Percentiles rank a stretch among this genome's conserved stretches.
phyloP scores from a whole-genome alignment of 2,329 filamentous ascomycete genomes.

The Diaporthe vaccinii region DNA sequence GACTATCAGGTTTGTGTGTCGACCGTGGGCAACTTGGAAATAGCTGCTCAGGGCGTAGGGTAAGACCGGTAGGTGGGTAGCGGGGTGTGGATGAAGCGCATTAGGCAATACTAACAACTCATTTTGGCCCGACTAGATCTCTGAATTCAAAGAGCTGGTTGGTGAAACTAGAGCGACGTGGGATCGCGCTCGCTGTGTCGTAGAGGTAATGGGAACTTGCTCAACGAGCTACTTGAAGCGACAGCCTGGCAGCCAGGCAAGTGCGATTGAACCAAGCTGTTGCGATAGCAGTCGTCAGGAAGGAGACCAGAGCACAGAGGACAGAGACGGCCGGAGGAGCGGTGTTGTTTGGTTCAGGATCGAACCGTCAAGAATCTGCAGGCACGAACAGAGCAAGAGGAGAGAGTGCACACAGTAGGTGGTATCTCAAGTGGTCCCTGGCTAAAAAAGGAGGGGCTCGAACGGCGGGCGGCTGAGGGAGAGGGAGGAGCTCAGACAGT shows the following conservation, averaged over 20 bases:
- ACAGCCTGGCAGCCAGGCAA: not conserved
- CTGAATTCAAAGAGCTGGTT: slow-evolving; percentile 4
- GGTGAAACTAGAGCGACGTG: slow-evolving; percentile 23
- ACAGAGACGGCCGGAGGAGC: not conserved
- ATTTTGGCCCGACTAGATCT: slow-evolving; percentile 47
- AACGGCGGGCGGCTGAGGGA: slow-evolving; percentile 16
- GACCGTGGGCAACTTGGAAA: not conserved
- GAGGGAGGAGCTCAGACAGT: slow-evolving; percentile 25
- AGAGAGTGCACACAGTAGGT: slow-evolving; percentile 1
- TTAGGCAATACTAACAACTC: slow-evolving; percentile 54
- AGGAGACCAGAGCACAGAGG: not conserved
- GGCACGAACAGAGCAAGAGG: slow-evolving; percentile 2
- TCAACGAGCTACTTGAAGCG: slow-evolving; percentile 21
- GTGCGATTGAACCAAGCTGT: slow-evolving; percentile 9
- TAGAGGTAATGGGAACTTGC: not conserved
- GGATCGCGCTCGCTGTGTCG: slow-evolving; percentile 15
- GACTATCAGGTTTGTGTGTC: slow-evolving; percentile 8
- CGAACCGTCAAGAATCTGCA: slow-evolving; percentile 29
- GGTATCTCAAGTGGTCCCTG: slow-evolving; percentile 36
- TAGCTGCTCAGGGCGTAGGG: slow-evolving; percentile 15
- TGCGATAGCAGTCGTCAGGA: not conserved
- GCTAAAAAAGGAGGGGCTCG: slow-evolving; percentile 33
- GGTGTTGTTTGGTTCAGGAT: slow-evolving; percentile 15
- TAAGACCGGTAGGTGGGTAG: not conserved
- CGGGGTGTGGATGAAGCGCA: not conserved